Evolutionary conservation across 2,329 filamentous ascomycete species (phyloP).

Genomic region (Tolypocladium amazonense): DNA sequence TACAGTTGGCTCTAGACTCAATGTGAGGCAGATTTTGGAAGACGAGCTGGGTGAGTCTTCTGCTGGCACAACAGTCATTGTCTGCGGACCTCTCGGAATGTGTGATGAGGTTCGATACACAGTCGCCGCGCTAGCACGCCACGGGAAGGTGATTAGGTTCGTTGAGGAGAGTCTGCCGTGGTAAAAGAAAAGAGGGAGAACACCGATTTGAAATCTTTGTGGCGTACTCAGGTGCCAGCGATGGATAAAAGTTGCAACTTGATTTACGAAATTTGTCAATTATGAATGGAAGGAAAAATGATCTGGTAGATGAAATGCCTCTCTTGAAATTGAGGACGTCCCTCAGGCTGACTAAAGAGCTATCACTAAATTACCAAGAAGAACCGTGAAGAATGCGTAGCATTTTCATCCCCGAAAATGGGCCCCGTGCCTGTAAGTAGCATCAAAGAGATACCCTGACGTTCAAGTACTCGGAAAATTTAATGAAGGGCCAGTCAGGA

Average conservation of each 20-base stretch:
- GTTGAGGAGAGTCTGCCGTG: slow-evolving; percentile 11
- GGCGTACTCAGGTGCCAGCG: neutral
- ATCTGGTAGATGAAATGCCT: too few species aligned
- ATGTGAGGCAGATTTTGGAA: slow-evolving; percentile 13
- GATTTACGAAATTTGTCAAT: neutral
- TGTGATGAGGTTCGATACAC: slow-evolving; percentile 17
- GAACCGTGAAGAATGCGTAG: too few species aligned
- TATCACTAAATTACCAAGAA: too few species aligned
- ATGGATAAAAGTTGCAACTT: neutral
- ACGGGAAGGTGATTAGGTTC: slow-evolving; percentile 12
- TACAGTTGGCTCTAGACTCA: slow-evolving; percentile 15
- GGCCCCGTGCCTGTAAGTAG: too few species aligned
- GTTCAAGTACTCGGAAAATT: too few species aligned
- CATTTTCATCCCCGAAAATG: too few species aligned
- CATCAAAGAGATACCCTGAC: too few species aligned
- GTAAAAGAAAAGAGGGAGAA: neutral
- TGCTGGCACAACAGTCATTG: slow-evolving; percentile 15
- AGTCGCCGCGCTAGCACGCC: slow-evolving; percentile 12
- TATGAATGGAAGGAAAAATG: neutral
- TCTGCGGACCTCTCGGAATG: slow-evolving; percentile 18
- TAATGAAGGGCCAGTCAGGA: too few species aligned
- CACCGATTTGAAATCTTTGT: neutral
- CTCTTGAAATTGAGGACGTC: too few species aligned
- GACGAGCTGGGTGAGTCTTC: slow-evolving; percentile 10
- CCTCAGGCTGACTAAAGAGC: too few species aligned